Percentiles rank a stretch among this genome's conserved stretches.
phyloP scores from a whole-genome alignment of 2,329 filamentous ascomycete species.

The Claviceps paspali region DNA sequence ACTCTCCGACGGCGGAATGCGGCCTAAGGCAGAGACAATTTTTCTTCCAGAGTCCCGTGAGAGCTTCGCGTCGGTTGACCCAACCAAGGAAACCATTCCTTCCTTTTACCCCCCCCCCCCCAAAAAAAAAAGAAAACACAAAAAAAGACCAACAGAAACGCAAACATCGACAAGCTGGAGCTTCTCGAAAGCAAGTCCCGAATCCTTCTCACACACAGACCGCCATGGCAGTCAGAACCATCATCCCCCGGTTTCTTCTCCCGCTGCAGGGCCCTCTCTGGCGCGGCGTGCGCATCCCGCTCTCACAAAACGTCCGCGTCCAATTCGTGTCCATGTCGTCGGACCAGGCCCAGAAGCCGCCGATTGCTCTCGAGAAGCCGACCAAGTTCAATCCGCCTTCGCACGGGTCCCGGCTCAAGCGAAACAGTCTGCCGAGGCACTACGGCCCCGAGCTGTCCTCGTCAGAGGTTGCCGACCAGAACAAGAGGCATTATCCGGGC shows the following conservation, averaged over 20 bases:
- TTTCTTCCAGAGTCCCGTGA: neutral
- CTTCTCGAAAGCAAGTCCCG: neutral
- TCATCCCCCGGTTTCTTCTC: constrained; percentile 54
- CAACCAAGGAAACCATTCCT: too few species aligned
- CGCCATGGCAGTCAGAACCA: constrained; percentile 30
- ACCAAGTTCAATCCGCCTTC: constrained; percentile 85
- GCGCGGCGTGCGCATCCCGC: constrained; percentile 25
- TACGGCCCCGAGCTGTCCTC: constrained; percentile 60
- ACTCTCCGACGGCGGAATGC: too few species aligned
- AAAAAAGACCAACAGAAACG: too few species aligned
- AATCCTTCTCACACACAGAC: neutral
- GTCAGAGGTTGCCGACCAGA: constrained; percentile 51
- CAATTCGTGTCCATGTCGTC: constrained; percentile 17
- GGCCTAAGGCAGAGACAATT: too few species aligned
- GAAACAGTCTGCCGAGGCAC: constrained; percentile 39
- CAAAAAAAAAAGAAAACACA: neutral
- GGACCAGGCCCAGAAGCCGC: constrained; percentile 28
- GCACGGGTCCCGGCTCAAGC: constrained; percentile 56
- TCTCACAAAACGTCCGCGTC: constrained; percentile 20
- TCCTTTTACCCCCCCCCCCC: too few species aligned
- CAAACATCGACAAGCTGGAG: too few species aligned
- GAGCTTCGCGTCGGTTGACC: neutral
- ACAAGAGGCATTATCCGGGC: constrained; percentile 63
- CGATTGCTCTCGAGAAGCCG: constrained; percentile 68
- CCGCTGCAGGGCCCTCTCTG: constrained; percentile 44